These are phyloP conservation scores for Coemansia sp. DNA, from an alignment of 192 early-diverging fungal species.

Conservation along the genomic window DNA sequence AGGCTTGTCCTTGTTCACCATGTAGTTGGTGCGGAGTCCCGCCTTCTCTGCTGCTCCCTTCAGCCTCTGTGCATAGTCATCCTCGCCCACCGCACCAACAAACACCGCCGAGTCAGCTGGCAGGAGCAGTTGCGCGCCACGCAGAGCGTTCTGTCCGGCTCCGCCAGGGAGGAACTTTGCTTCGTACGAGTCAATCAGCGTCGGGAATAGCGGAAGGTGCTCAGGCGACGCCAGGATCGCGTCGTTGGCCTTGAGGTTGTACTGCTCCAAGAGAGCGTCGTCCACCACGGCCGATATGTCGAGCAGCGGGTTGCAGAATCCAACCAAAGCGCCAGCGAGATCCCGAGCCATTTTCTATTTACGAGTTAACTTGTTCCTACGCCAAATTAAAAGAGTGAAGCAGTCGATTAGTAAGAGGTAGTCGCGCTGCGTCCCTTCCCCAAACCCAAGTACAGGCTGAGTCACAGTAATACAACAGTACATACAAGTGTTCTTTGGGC, in stretches of 20 bases:
- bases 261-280: conserved; percentile 76
- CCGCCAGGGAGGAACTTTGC: conserved; percentile 93
- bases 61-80: conserved; percentile 75
- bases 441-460: not conserved
- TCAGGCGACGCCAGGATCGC: conserved; percentile 90
- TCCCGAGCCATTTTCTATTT: conserved; percentile 31
- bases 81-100: conserved; percentile 89
- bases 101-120: conserved; percentile 86
- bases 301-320: conserved; percentile 96
- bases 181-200: conserved; percentile 68
- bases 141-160: conserved; percentile 93
- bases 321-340: conserved; percentile 67
- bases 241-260: conserved; percentile 89
- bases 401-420: not conserved
- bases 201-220: conserved; percentile 83
- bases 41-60: conserved; percentile 75
- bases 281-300: conserved; percentile 89
- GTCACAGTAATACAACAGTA: not conserved
- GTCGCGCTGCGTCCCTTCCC: not conserved
- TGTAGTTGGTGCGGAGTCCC: conserved; percentile 88
- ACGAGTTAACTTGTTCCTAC: not conserved
- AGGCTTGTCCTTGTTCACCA: conserved; percentile 67
- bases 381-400: not conserved
- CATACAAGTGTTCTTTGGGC: not conserved
- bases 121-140: conserved; percentile 86